A percentile compares a stretch with the other conserved stretches of the same genome.
Conservation (phyloP, 371 early-diverging fungal genomes). For the Lichtheimia hyalospora region DNA sequence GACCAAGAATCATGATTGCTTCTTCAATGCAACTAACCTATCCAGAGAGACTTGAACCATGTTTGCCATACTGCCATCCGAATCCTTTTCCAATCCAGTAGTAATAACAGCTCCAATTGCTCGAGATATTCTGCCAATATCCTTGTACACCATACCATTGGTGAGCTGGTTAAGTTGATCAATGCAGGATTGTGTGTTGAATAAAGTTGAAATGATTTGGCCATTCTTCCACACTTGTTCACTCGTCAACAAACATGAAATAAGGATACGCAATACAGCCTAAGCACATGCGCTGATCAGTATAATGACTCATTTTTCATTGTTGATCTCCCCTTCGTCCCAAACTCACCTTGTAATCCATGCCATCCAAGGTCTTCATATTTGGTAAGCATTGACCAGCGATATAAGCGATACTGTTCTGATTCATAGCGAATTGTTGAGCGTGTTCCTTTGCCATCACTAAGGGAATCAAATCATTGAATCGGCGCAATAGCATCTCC, state of each 20-base stretch:
- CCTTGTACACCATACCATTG: slow-evolving; percentile 33
- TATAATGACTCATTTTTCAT: not conserved
- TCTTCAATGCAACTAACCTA: slow-evolving; percentile 12
- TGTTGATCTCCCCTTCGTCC: no score
- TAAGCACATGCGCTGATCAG: not conserved
- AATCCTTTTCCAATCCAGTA: slow-evolving; percentile 9
- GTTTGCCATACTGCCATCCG: not conserved
- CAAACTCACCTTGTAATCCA: slow-evolving; percentile 15
- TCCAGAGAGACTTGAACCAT: slow-evolving; percentile 15
- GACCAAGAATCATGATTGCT: not conserved
- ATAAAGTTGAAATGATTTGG: slow-evolving; percentile 17
- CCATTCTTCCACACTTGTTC: slow-evolving; percentile 28
- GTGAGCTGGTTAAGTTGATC: slow-evolving; percentile 14
- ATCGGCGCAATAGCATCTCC: slow-evolving; percentile 13
- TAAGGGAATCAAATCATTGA: slow-evolving; percentile 15
- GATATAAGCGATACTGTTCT: slow-evolving; percentile 30
- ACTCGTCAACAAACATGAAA: slow-evolving; percentile 29
- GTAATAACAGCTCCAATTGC: slow-evolving; percentile 29
- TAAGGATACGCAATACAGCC: slow-evolving; percentile 19
- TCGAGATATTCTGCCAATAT: slow-evolving; percentile 47
- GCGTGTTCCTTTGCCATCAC: slow-evolving; percentile 5
- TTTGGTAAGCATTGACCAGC: slow-evolving; percentile 37
- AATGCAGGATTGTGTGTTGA: slow-evolving; percentile 11
- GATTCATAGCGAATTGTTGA: slow-evolving; percentile 10
- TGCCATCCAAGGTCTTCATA: slow-evolving; percentile 10